Base-by-base conservation (phyloP, 1,139 yeast species). In the Pneumocystis jirovecii region DNA sequence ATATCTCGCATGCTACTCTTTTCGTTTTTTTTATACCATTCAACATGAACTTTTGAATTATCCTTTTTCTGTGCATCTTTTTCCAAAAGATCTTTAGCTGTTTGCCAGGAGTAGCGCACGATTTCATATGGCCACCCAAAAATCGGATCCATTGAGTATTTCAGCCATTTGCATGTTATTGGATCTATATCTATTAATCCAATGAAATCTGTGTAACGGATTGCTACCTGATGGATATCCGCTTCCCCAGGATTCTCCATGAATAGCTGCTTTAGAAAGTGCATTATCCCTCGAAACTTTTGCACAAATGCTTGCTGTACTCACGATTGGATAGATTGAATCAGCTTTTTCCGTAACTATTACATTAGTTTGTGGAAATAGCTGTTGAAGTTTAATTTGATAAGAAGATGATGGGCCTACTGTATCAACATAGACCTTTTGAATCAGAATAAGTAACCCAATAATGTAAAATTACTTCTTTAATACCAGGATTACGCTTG, bases 291-390 rank as follows among this genome's bases (percentile, higher is more conserved):
- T 82, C 0, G 98, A 89, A 3, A 93, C 98, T 74, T 93, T 93
- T 6, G 99, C 99, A 64, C 93, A 91, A 65, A 93, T 89, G n/a
- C 96, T 87, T 0, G 98, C 99, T 0, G 95, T 89, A 74, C 96
- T 87, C 3, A 95, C 99, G 64, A 90, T 86, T 0, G 97, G 97
- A 73, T 81, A 93, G n/a, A 89, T 73, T 37, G 96, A 85, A 77
- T 95, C 98, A 0, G 98, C 98, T 73, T 93, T 93, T 73, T 93
- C 95, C 19, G 96, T 83, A n/a, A 95, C 98, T 0, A 90, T 86
- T 61, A 95, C 81, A 66, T 82, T 82, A 56, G 89, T 77, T 0
- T 75, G 76, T 0, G 97, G 96, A 72, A 95, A 95, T 65, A 82
- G 75, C 37, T 76, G 75, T 68, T 83, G 81, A 63, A 95, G 78